Evolutionary conservation across 495 filamentous ascomycete genomes (phyloP), one percentile per base, ranked within the genome.

Genomic region (Podospora anserina): DNA sequence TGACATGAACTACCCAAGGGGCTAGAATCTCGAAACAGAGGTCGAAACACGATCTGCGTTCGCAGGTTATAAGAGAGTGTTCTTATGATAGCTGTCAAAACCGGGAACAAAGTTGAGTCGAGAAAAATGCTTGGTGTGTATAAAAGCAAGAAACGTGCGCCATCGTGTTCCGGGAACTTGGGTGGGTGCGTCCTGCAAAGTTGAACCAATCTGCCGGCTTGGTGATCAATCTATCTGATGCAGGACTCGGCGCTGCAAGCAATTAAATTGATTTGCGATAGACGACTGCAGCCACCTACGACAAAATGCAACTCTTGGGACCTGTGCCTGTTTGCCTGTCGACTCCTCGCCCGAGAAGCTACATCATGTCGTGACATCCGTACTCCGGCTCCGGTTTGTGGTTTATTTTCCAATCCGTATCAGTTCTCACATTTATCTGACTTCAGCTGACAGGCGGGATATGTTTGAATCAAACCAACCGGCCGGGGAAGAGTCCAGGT

Each of bases 401-500:
- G 39, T 49, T 49, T 49, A 49, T 49, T 49, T 49, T 58, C n/a
- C 56, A 58, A 11, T 13, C 4, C 1, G 0, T 58, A 58, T 58
- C 56, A 58, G 9, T 58, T 19, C 56, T 58, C 56, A 58, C n/a
- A 58, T 15, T 58, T 49, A 9, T 20, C 56, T 58, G 56, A 58
- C 56, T 58, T 58, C 56, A 58, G 56, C 56, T 58, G 56, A 58
- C 56, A 13, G 56, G 56, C 56, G 9, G 39, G 5, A 39, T 39
- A 39, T 39, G 34, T 39, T 39, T 39, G 3, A 11, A 58, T 20
- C 56, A 16, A 58, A 58, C 39, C 39, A 49, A 11, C 9, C 39
- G 23, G 23, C 15, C 56, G 56, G 56, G 56, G 56, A 58, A 58
- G 19, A 49, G 13, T 32, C 30, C 54, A 20, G 54, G 5, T n/a